Conservation (phyloP, 768 basidiomycete species). For the Cantharellus cinnabarinus region DNA sequence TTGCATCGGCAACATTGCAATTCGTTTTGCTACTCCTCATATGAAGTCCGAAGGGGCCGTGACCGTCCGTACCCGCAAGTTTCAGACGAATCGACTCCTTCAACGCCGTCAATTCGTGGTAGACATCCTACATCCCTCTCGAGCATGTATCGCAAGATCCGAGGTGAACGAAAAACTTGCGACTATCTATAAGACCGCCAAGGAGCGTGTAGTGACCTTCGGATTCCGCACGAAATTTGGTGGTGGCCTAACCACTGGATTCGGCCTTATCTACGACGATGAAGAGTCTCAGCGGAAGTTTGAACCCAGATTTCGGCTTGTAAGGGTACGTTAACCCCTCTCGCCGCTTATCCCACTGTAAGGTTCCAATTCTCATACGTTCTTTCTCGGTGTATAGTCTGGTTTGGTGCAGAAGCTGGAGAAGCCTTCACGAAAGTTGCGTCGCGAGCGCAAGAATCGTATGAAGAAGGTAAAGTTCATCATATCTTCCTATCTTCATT, state of each 20-base stretch:
- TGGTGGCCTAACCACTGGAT: constrained; percentile 94
- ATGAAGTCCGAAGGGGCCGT: constrained; percentile 45
- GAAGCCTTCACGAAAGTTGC: constrained; percentile 85
- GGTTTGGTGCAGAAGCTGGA: constrained; percentile 60
- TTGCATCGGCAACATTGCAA: background rate
- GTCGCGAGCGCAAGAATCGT: constrained; percentile 99
- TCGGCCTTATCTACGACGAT: constrained; percentile 93
- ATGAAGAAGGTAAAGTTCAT: constrained; percentile 71
- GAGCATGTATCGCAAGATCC: constrained; percentile 78
- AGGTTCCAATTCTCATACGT: background rate
- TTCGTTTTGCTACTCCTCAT: too few species aligned
- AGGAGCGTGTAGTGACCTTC: constrained; percentile 77
- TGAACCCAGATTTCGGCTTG: constrained; percentile 87
- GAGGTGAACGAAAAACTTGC: constrained; percentile 90
- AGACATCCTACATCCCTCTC: constrained; percentile 87
- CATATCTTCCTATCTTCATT: background rate
- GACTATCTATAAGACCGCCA: constrained; percentile 78
- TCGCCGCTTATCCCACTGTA: background rate
- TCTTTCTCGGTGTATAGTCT: constrained; percentile 23
- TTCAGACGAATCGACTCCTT: constrained; percentile 96
- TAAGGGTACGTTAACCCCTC: constrained; percentile 38
- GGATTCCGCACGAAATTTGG: constrained; percentile 93
- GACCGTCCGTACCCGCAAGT: constrained; percentile 96
- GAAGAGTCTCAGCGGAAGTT: constrained; percentile 91
- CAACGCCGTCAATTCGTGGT: constrained; percentile 91